These are phyloP conservation scores for Panellus pusillus DNA, from an alignment of 768 basidiomycete species.

Conservation along the genomic window DNA sequence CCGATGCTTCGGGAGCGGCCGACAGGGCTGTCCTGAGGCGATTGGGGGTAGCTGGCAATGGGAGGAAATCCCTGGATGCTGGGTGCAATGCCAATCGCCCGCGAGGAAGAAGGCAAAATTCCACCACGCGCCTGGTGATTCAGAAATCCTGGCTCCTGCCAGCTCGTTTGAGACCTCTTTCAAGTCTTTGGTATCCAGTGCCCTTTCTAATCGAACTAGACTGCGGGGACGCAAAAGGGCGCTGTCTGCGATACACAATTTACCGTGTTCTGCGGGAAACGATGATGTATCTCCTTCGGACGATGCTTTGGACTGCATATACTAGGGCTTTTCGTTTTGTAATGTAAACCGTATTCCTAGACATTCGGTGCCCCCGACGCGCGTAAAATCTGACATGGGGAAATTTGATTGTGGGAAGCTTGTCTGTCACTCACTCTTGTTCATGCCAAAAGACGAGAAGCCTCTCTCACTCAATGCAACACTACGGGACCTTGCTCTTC, in stretches of 20 bases:
- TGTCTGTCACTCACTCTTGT: background rate
- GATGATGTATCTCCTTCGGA: constrained; percentile 36
- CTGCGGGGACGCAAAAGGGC: constrained; percentile 3
- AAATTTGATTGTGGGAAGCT: background rate
- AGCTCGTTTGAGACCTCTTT: constrained; percentile 12
- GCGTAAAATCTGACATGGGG: too few species aligned
- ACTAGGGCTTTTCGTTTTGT: constrained; percentile 21
- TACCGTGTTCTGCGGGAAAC: too few species aligned
- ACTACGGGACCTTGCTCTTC: constrained; percentile 70
- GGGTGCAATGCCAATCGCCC: constrained; percentile 31
- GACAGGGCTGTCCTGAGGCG: background rate
- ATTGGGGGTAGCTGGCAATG: constrained; percentile 40
- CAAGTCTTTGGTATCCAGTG: constrained; percentile 16
- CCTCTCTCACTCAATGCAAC: constrained; percentile 59
- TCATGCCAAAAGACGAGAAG: constrained; percentile 36
- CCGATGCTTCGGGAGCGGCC: constrained; percentile 39
- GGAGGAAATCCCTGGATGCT: constrained; percentile 47
- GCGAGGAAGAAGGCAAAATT: constrained; percentile 4
- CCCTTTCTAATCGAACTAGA: constrained; percentile 16
- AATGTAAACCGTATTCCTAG: constrained; percentile 11
- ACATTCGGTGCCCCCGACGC: background rate
- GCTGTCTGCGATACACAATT: too few species aligned
- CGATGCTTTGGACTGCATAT: constrained; percentile 41
- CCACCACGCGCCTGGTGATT: background rate
- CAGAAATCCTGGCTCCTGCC: constrained; percentile 1